Conservation (phyloP, 352 stramenopile species). For the Globisporangium carolinianum region DNA sequence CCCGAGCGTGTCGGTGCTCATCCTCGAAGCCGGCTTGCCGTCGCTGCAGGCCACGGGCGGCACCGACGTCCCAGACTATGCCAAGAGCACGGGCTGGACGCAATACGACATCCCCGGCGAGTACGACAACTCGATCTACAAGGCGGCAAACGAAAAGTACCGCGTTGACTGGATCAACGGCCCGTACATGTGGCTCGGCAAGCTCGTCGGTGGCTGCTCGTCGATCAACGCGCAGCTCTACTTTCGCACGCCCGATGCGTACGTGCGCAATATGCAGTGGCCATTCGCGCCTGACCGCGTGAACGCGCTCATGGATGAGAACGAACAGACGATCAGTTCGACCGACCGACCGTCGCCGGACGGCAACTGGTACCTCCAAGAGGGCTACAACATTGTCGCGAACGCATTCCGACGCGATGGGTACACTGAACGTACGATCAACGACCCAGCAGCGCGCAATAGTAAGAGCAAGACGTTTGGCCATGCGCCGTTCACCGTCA, state of each 20-base stretch:
- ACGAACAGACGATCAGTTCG: conserved; percentile 29
- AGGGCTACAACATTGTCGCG: conserved; percentile 41
- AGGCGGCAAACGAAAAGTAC: conserved; percentile 32
- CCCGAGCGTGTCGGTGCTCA: conserved; percentile 18
- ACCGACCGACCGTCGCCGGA: conserved; percentile 46
- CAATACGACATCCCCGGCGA: conserved; percentile 69
- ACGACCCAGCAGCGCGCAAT: conserved; percentile 35
- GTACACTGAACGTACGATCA: conserved; percentile 30
- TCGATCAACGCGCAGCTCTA: conserved; percentile 78
- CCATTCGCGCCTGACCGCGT: conserved; percentile 47
- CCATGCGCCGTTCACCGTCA: not conserved
- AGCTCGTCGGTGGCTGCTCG: conserved; percentile 70
- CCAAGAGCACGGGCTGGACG: conserved; percentile 27
- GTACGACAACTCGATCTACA: conserved; percentile 49
- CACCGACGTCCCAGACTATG: conserved; percentile 37
- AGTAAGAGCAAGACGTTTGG: conserved; percentile 31
- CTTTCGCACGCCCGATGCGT: conserved; percentile 54
- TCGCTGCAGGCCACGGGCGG: conserved; percentile 41
- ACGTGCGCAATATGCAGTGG: conserved; percentile 29
- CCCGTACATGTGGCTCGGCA: conserved; percentile 49
- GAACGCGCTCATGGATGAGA: conserved; percentile 41
- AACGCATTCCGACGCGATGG: conserved; percentile 20
- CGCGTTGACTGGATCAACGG: conserved; percentile 33
- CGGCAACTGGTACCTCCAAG: conserved; percentile 34
- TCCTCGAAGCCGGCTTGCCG: conserved; percentile 23